Base-by-base conservation (phyloP, 352 stramenopile species). In the Phytopythium helicoides region DNA sequence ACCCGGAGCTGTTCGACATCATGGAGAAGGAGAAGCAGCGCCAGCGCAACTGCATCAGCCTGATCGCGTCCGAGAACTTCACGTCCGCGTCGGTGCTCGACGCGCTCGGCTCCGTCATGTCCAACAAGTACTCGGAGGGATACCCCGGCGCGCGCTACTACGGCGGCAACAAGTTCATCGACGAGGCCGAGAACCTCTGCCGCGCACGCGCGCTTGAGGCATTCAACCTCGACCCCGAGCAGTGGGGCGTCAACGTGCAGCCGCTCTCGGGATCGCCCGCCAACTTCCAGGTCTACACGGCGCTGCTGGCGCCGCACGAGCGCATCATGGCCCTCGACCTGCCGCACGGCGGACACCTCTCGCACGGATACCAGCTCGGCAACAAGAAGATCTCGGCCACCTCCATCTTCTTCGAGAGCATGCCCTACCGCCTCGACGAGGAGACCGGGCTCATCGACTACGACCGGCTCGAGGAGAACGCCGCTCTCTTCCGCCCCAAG, bases 1-100 rank as follows among this genome's bases (percentile, higher is more conserved):
- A 99, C 73, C 96, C 97, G 12, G 81, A 82, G 62, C 80, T 99
- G 1, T 94, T 87, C 53, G 78, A 96, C 57, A 91, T 99, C 57
- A 98, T 99, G 56, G 95, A 99, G 77, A 81, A 93, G 47, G 96
- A 99, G 81, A 99, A 99, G 82, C 85, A 96, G 46, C 88, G 98
- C 36, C 98, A 99, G 81, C 89, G 97, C 55, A 96, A 98, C 68
- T 98, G 78, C 62, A 84, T 99, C 48, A 98, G 97, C 37, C 86
- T 99, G 19, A 99, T 99, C 72, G 97, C 97, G 39, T 99, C 93
- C n/a, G 98, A 99, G 73, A 99, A 99, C 80, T 99, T 99, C 61
- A 99, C 97, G 33, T 98, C 88, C 6, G 89, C 88, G 44, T 87
- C 96, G 14, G 98, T 99, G 31, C 87, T 99, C 59, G 94, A 99